Evolutionary conservation across 78 protist species (phyloP), one percentile per base, ranked within the genome.

Genomic region (Bodo saltans): DNA sequence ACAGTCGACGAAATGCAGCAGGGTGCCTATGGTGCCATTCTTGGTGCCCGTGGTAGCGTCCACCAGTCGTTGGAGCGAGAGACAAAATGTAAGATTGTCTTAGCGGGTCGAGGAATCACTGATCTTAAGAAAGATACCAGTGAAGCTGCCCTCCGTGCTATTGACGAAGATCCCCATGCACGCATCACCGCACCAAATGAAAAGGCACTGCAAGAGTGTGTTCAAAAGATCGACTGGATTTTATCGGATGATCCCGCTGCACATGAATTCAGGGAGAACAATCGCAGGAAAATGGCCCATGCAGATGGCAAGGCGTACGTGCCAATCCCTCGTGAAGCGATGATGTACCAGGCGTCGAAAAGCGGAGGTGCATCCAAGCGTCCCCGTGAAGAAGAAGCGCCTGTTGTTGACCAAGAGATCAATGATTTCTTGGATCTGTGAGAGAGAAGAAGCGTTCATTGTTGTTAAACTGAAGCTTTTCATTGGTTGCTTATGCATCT

Each of bases 151-250:
- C 37, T 27, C 21, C 34, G 71, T 2, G n/a, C 3, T 17, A 12
- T 38, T 1, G 72, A 30, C 27, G 81, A 76, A 25, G 53, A 28
- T 25, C 81, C 81, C 28, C 81, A 76, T 27, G 38, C 69, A 4
- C 81, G 34, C 35, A 76, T 76, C 69, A 76, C 81, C 12, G 81
- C 81, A 1, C 81, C 81, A 17, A 23, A 37, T 1, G 81, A 76
- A 27, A 38, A 4, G 69, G 81, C 81, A 17, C 52, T 76, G 26
- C 26, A 76, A 29, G 42, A 30, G 41, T 4, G 53, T 1, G 81
- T 76, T 23, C 69, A 76, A 27, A 11, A 2, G 21, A 39, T 76
- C 34, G 81, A 76, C 41, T 76, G 12, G 42, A 76, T 76, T 38
- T 2, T 76, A 33, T 76, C 81, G 3, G 81, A 76, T 12, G 28